A percentile compares a stretch with the other conserved stretches of the same genome.
Evolutionary conservation across 176 grass and related monocot genomes (phyloP).

Genomic region (Themeda triandra): DNA sequence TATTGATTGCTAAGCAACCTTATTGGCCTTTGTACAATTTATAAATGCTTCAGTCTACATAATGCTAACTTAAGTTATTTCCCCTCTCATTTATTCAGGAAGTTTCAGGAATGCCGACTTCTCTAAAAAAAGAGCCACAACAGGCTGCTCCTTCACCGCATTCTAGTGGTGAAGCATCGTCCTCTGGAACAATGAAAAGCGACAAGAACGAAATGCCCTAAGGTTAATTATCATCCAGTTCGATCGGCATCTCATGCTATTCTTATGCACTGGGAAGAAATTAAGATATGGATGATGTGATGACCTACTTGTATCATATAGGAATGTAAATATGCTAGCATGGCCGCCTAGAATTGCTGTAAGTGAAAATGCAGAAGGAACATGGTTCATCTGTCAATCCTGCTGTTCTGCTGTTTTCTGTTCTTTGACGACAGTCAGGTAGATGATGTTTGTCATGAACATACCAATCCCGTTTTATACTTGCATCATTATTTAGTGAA

Average conservation of each 20-base stretch:
- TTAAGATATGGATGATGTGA: background rate
- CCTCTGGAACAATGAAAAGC: conserved; percentile 65
- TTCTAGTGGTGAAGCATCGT: conserved; percentile 73
- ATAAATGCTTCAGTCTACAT: background rate
- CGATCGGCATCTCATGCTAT: background rate
- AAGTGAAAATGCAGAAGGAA: background rate
- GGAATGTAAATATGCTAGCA: conserved; percentile 28
- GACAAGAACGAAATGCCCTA: background rate
- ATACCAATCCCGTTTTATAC: too few species aligned
- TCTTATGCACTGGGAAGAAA: background rate
- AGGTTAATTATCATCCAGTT: background rate
- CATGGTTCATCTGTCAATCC: background rate
- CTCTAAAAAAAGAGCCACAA: background rate
- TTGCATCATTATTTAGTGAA: too few species aligned
- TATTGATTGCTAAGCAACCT: too few species aligned
- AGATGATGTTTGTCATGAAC: background rate
- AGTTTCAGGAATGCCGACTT: too few species aligned
- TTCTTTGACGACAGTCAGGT: background rate
- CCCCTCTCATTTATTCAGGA: too few species aligned
- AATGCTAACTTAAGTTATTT: too few species aligned
- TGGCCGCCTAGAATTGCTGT: background rate
- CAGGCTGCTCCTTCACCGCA: conserved; percentile 55
- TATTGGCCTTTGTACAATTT: too few species aligned
- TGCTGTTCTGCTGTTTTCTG: background rate
- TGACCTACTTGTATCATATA: conserved; percentile 8